Conservation (phyloP, 2,329 filamentous ascomycete genomes). For the Curvularia lunata region DNA sequence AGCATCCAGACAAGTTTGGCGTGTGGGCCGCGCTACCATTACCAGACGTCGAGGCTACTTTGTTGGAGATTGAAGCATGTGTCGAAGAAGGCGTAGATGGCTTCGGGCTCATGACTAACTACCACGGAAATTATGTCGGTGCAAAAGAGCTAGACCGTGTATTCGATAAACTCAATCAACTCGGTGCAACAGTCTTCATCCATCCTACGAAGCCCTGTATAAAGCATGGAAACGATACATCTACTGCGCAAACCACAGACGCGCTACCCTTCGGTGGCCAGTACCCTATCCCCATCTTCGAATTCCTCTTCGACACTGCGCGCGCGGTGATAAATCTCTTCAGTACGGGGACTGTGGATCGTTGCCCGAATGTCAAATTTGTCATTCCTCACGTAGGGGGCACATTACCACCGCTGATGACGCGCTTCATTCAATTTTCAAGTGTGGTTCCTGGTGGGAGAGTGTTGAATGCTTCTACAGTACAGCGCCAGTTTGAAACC, state of each 20-base stretch:
- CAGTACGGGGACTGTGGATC: slow-evolving; percentile 54
- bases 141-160: slow-evolving; percentile 54
- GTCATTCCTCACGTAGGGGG: slow-evolving; percentile 60
- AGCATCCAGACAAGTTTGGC: slow-evolving; percentile 53
- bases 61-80: slow-evolving; percentile 57
- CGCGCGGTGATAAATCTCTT: slow-evolving; percentile 58
- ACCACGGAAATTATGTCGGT: slow-evolving; percentile 61
- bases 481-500: slow-evolving; percentile 41
- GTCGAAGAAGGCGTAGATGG: slow-evolving; percentile 58
- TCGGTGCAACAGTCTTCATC: slow-evolving; percentile 59
- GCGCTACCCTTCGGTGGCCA: slow-evolving; percentile 48
- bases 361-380: slow-evolving; percentile 56
- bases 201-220: slow-evolving; percentile 61
- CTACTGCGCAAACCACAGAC: slow-evolving; percentile 19
- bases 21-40: slow-evolving; percentile 63
- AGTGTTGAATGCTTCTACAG: slow-evolving; percentile 32
- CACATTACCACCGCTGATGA: slow-evolving; percentile 53
- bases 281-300: slow-evolving; percentile 55
- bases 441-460: slow-evolving; percentile 48
- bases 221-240: slow-evolving; percentile 10
- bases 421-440: slow-evolving; percentile 52
- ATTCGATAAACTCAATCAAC: slow-evolving; percentile 56
- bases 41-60: slow-evolving; percentile 55
- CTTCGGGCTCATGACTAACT: slow-evolving; percentile 60
- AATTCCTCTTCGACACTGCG: slow-evolving; percentile 63